Evolutionary conservation across 345 rosid genomes (phyloP), one percentile per base, ranked within the genome.

Genomic region (Geranium brycei): DNA sequence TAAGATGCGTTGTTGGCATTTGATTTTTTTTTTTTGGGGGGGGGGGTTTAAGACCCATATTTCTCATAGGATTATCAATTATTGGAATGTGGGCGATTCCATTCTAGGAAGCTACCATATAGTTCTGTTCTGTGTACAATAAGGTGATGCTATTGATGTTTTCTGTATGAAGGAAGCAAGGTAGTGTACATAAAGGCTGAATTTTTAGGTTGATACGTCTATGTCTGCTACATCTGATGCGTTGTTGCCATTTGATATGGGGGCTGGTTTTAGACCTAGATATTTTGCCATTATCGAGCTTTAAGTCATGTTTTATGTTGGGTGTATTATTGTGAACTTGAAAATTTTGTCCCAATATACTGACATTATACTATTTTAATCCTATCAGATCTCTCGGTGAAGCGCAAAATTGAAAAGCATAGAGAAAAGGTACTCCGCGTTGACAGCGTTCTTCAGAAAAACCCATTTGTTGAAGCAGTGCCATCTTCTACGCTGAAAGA

Each of bases 371-470:
- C 7, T 1, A 66, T 51, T 70, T 28, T 32, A 32, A 16, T 4
- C 17, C 41, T 30, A 12, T 14, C 67, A 93, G 96, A 90, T 75
- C 80, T 93, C 58, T 82, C 88, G 11, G 95, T 80, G 70, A 86
- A 72, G 74, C 77, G 86, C 40, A 90, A 90, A 83, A 93, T 87
- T 67, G 95, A 87, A 78, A 93, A 93, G 63, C 78, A 71, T 30
- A 83, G 91, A 58, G 91, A 82, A 38, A 90, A 76, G 66, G 87
- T 90, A 12, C 87, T 90, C 7, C 76, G 77, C 3, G 72, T 70
- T 66, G 99, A 93, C 55, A 87, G 89, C 68, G 51, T 81, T 16
- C 74, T 93, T 17, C 81, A 83, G 72, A 82, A 80, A 72, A 93
- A 93, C 70, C 90, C 95, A 1, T 90, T 86, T 78, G 91, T 90